phyloP scores from a whole-genome alignment of 169 alveolate species.

The Cryptosporidium ubiquitum region DNA sequence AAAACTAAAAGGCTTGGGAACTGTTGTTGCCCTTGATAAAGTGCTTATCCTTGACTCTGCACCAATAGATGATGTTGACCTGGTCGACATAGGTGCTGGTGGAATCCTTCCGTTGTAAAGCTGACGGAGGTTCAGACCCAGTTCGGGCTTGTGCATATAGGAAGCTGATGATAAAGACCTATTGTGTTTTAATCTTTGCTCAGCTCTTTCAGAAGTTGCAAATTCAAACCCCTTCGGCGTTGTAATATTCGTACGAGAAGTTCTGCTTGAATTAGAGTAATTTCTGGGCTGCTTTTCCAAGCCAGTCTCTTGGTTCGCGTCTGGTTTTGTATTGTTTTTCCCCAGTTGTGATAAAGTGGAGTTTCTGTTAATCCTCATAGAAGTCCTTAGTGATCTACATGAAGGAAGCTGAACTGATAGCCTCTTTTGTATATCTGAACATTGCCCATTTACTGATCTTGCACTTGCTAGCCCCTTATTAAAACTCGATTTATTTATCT shows the following conservation, averaged over 20 bases:
- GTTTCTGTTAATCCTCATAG: slow-evolving; percentile 33
- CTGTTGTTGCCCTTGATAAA: slow-evolving; percentile 27
- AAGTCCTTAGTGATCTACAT: slow-evolving; percentile 57
- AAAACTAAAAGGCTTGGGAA: slow-evolving; percentile 66
- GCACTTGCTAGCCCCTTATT: background rate
- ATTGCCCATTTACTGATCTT: slow-evolving; percentile 1
- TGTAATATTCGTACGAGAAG: slow-evolving; percentile 21
- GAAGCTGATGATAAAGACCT: slow-evolving; percentile 14
- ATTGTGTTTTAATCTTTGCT: slow-evolving; percentile 16
- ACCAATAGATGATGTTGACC: slow-evolving; percentile 61
- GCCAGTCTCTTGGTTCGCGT: background rate
- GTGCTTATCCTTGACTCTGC: slow-evolving; percentile 60
- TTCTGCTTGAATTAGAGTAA: background rate
- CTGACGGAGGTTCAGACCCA: slow-evolving; percentile 30
- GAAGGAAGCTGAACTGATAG: slow-evolving; percentile 54
- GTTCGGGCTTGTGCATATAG: background rate
- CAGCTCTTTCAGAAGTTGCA: slow-evolving; percentile 66
- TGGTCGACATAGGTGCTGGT: slow-evolving; percentile 39
- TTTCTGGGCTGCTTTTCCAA: background rate
- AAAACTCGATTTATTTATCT: background rate
- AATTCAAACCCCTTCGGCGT: slow-evolving; percentile 65
- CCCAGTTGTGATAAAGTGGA: background rate
- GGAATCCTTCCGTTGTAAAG: background rate
- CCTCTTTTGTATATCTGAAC: slow-evolving; percentile 7
- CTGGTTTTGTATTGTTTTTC: background rate